Conservation (phyloP, 768 basidiomycete genomes). For the Gelatoporia subvermispora region DNA sequence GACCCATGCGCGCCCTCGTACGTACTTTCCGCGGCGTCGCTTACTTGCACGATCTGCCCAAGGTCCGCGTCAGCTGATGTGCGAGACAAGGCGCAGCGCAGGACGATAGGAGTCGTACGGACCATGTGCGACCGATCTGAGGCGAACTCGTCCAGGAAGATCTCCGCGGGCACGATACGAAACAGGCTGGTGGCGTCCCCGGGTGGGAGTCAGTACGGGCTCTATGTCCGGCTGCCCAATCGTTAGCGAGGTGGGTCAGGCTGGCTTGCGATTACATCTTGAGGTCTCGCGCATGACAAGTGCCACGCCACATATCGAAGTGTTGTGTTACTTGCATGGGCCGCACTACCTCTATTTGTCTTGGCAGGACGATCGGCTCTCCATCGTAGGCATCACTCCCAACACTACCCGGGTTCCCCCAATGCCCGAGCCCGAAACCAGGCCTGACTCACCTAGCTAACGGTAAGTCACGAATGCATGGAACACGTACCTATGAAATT, state of each 20-base stretch:
- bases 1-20: background rate
- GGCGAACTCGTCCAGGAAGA: slow-evolving; percentile 57
- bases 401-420: too few relatives aligned
- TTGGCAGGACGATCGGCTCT: too few relatives aligned
- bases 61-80: slow-evolving; percentile 1
- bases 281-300: background rate
- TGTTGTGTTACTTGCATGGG: too few relatives aligned
- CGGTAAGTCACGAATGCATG: too few relatives aligned
- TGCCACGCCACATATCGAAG: background rate
- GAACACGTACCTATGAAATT: slow-evolving; percentile 16
- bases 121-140: slow-evolving; percentile 80
- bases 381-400: too few relatives aligned
- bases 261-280: background rate
- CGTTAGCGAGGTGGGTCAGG: background rate
- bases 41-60: background rate
- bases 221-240: background rate
- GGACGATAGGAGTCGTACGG: slow-evolving; percentile 13
- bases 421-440: too few relatives aligned
- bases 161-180: slow-evolving; percentile 49
- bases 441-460: too few relatives aligned
- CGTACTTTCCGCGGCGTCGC: background rate
- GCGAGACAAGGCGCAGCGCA: slow-evolving; percentile 1
- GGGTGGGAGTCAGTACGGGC: background rate
- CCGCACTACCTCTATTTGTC: too few relatives aligned
- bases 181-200: slow-evolving; percentile 41